Conservation (phyloP, 2,329 filamentous ascomycete genomes). For the Ophiobolus disseminans region DNA sequence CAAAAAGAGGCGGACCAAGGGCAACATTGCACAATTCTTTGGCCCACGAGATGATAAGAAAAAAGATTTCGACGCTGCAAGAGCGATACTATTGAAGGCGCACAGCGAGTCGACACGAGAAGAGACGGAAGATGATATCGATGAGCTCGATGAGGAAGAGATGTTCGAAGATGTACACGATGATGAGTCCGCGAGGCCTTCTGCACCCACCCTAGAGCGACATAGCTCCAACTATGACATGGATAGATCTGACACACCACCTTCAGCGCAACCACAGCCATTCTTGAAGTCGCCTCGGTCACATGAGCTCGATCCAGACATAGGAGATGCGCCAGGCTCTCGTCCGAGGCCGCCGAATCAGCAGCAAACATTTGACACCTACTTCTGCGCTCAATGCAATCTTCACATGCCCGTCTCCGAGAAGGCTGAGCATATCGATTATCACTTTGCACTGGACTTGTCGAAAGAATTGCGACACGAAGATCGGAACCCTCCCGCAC, state of each 20-base stretch:
- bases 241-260: slow-evolving; percentile 31
- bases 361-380: slow-evolving; percentile 42
- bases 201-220: slow-evolving; percentile 15
- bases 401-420: slow-evolving; percentile 64
- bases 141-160: slow-evolving; percentile 26
- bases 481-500: slow-evolving; percentile 22
- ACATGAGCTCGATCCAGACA: slow-evolving; percentile 5
- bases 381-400: slow-evolving; percentile 71
- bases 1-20: slow-evolving; percentile 42
- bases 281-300: slow-evolving; percentile 6
- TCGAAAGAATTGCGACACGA: slow-evolving; percentile 63
- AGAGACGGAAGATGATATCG: slow-evolving; percentile 30
- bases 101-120: slow-evolving; percentile 36
- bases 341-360: slow-evolving; percentile 10
- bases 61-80: slow-evolving; percentile 43
- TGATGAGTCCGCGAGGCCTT: slow-evolving; percentile 19
- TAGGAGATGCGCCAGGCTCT: slow-evolving; percentile 4
- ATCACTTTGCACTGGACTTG: slow-evolving; percentile 91
- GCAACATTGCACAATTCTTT: slow-evolving; percentile 49
- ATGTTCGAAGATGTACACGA: slow-evolving; percentile 13
- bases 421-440: slow-evolving; percentile 82
- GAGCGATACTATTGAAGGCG: slow-evolving; percentile 36
- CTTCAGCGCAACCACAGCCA: slow-evolving; percentile 40
- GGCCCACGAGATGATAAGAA: slow-evolving; percentile 38
- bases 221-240: slow-evolving; percentile 15